Conservation (phyloP, 2,329 filamentous ascomycete species). For the Beauveria brongniartii region DNA sequence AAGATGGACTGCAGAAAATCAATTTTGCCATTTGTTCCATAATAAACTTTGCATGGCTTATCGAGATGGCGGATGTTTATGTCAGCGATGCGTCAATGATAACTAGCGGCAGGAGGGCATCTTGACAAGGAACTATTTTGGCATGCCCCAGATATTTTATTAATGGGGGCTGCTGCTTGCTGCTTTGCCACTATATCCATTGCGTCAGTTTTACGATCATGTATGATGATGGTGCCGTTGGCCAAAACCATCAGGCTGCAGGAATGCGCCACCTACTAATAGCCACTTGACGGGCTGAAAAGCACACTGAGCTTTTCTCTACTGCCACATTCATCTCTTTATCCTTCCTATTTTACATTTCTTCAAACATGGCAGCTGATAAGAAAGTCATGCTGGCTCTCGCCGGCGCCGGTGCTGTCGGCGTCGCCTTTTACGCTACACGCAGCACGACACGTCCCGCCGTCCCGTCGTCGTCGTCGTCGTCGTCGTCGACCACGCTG, state of each 20-base stretch:
- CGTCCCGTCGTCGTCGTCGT: background rate
- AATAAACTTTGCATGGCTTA: background rate
- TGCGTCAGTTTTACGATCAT: background rate
- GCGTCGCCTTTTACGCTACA: background rate
- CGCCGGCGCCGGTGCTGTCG: slow-evolving; percentile 1
- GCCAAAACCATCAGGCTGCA: too few species aligned
- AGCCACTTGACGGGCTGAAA: too few species aligned
- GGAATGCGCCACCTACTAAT: too few species aligned
- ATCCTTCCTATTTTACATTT: too few species aligned
- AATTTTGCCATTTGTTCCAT: background rate
- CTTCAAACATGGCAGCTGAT: background rate
- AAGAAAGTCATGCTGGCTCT: background rate
- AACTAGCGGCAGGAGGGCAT: background rate
- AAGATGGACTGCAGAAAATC: too few species aligned
- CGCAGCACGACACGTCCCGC: background rate
- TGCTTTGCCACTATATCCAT: background rate
- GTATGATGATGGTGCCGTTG: too few species aligned
- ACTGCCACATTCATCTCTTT: background rate
- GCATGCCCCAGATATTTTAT: background rate
- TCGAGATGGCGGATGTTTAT: background rate
- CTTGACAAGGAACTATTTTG: background rate
- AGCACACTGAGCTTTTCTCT: too few species aligned
- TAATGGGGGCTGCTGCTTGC: background rate
- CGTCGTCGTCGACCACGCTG: background rate
- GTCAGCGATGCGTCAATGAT: slow-evolving; percentile 3